Base-by-base conservation (phyloP, 1,284 basidiomycete genomes). In the Malassezia sympodialis region DNA sequence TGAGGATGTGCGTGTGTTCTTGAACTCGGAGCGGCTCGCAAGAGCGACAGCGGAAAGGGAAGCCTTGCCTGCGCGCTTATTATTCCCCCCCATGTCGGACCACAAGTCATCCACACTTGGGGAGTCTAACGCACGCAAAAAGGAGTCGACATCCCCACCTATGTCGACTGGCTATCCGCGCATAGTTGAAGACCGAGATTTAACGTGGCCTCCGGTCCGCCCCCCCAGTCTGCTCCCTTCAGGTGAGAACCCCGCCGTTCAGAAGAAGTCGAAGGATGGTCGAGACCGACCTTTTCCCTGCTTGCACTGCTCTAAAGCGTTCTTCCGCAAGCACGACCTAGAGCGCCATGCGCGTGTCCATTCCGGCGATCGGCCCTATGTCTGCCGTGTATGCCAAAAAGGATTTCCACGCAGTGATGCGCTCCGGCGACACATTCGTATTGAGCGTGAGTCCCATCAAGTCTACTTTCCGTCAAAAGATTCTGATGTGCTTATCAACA, bases 401-500 rank as follows among this genome's bases (percentile, higher is more conserved):
- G 72, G 68, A 8, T 74, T 74, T 51, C 72, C 72, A 1, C 55
- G 72, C 14, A 69, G 65, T 43, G 72, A 74, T 49, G 72, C 72
- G 19, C 45, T 74, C 23, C 62, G 72, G 14, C 58, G 72, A 23
- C 72, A 74, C 40, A 73, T 71, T 10, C 55, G 55, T n/a, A 30
- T 57, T 3, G 55, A 57, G 24, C 43, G 34, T 11, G 41, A 32
- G 12, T 46, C 53, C 12, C 48, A 50, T 19, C 35, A 50, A 24
- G 17, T 37, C 5, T 42, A 50, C 34, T 49, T 49, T 39, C 31
- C 27, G 7, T 49, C 34, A 2, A 39, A 49, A 28, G 34, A 28
- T 15, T 39, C 46, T 49, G 46, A 49, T 24, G 46, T 49, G 34
- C 34, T 49, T 32, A 34, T 26, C 46, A 49, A 39, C 6, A 27